phyloP scores from a whole-genome alignment of 805 yeast genomes.

The Wickerhamiella parazyma region DNA sequence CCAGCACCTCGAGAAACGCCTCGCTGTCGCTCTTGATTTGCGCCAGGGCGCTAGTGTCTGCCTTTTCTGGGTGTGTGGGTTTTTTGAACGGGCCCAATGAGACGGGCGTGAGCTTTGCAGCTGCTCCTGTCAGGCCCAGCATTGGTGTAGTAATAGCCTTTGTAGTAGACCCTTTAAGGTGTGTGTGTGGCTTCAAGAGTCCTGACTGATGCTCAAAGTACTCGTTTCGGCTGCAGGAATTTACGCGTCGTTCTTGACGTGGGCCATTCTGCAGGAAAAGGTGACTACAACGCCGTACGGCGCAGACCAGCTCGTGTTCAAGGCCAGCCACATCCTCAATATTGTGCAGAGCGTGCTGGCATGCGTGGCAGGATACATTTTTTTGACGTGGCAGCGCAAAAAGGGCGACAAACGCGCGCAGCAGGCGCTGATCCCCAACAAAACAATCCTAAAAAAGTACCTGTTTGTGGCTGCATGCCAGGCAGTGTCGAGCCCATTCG shows the following conservation, averaged over 20 bases:
- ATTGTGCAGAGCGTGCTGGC: slow-evolving; percentile 65
- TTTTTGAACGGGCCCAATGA: background rate
- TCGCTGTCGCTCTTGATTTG: background rate
- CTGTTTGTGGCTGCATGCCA: slow-evolving; percentile 38
- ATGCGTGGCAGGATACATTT: slow-evolving; percentile 47
- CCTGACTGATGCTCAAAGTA: background rate
- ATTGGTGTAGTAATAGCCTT: too few relatives aligned
- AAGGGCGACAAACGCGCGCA: slow-evolving; percentile 23
- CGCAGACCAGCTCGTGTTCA: slow-evolving; percentile 38
- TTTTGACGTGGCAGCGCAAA: slow-evolving; percentile 30
- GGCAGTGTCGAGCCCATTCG: slow-evolving; percentile 70
- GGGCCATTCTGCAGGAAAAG: slow-evolving; percentile 90
- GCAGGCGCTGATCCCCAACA: slow-evolving; percentile 13
- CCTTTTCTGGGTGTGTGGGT: background rate
- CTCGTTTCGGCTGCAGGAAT: slow-evolving; percentile 43
- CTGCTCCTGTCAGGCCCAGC: background rate
- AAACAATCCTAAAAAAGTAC: slow-evolving; percentile 16
- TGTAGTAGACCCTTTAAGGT: too few relatives aligned
- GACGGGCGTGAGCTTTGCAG: background rate
- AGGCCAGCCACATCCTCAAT: slow-evolving; percentile 69
- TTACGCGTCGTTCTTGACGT: slow-evolving; percentile 71
- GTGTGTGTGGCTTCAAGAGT: background rate
- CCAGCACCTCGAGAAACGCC: slow-evolving; percentile 1
- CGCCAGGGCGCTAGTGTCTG: background rate
- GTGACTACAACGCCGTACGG: slow-evolving; percentile 68